Evolutionary conservation across 306 rosid species (phyloP).

Genomic region (Trifolium pratense): DNA sequence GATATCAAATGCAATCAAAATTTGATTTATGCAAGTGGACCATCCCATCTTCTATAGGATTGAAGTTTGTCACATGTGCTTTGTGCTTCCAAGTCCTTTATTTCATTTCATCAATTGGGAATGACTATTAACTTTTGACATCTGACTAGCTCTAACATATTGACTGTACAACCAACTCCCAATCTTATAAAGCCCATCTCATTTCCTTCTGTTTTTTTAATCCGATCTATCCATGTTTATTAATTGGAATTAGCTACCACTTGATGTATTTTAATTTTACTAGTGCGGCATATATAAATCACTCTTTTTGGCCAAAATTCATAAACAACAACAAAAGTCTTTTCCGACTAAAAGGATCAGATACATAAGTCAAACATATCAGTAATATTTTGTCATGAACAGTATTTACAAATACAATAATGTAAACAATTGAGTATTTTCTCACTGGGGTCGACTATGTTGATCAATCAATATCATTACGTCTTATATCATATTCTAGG

Average conservation of each 20-base stretch:
- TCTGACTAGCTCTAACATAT: slow-evolving; percentile 19
- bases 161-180: slow-evolving; percentile 20
- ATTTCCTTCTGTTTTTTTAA: neutral
- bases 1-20: slow-evolving; percentile 30
- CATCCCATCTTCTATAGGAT: slow-evolving; percentile 9
- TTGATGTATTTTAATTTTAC: slow-evolving; percentile 14
- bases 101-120: slow-evolving; percentile 25
- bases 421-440: neutral
- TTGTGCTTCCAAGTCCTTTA: slow-evolving; percentile 24
- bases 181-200: slow-evolving; percentile 11
- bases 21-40: slow-evolving; percentile 6
- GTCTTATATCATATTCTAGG: neutral
- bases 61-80: slow-evolving; percentile 23
- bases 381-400: neutral
- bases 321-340: neutral
- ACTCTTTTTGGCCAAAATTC: neutral
- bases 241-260: slow-evolving; percentile 13
- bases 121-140: slow-evolving; percentile 28
- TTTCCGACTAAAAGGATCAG: neutral
- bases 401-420: neutral
- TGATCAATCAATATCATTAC: neutral
- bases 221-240: slow-evolving; percentile 19
- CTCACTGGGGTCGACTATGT: neutral
- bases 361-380: neutral
- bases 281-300: neutral